These are phyloP conservation scores for Monosporozyma solicola DNA, from an alignment of 805 yeast genomes.

Conservation along the genomic window DNA sequence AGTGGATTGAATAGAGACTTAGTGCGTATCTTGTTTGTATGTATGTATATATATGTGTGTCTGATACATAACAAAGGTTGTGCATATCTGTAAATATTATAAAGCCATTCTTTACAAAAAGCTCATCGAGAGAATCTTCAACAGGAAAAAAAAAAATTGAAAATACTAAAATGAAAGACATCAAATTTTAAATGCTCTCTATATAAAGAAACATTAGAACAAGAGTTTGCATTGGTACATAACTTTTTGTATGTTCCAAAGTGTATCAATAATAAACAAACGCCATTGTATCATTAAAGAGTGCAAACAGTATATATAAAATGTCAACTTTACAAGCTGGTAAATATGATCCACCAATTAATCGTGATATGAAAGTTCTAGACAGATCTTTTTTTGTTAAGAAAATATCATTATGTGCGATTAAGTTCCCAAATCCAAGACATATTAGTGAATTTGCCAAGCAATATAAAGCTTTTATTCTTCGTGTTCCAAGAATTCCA, in stretches of 20 bases:
- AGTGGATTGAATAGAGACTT: background rate
- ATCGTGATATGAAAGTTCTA: slow-evolving; percentile 53
- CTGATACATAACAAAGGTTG: background rate
- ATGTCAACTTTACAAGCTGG: background rate
- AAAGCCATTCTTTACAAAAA: background rate
- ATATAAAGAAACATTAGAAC: background rate
- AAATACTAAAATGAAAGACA: background rate
- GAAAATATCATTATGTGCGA: slow-evolving; percentile 54
- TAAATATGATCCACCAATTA: slow-evolving; percentile 51
- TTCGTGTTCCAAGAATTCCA: slow-evolving; percentile 61
- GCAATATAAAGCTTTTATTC: slow-evolving; percentile 46
- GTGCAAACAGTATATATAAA: background rate
- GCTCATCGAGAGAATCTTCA: background rate
- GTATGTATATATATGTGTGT: background rate
- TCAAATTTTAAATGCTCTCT: background rate
- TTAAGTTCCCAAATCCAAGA: slow-evolving; percentile 59
- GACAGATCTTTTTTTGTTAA: slow-evolving; percentile 58
- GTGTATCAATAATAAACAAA: background rate
- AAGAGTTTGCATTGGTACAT: background rate
- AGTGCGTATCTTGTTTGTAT: background rate
- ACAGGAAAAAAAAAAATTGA: background rate
- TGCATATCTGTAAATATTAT: background rate
- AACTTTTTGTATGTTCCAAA: background rate
- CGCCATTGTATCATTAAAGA: background rate
- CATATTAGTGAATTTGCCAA: slow-evolving; percentile 55